Evolutionary conservation across 441 rosid species (phyloP).

Genomic region (Melastoma candidum): DNA sequence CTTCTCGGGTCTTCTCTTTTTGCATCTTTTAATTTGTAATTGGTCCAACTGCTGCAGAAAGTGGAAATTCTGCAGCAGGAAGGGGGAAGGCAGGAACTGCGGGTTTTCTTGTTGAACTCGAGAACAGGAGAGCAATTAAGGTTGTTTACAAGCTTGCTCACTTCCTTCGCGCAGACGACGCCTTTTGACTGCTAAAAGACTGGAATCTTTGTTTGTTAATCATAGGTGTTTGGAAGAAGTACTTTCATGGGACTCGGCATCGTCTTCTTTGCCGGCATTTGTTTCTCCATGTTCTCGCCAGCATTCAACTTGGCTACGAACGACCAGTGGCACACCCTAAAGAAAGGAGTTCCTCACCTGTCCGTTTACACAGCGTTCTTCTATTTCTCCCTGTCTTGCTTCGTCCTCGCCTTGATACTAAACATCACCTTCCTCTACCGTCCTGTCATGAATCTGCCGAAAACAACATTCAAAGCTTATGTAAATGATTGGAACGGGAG

Average conservation of each 20-base stretch:
- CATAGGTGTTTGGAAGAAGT: constrained; percentile 66
- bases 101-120: constrained; percentile 61
- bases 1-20: too few relatives aligned
- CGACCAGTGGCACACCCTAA: constrained; percentile 72
- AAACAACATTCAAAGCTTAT: constrained; percentile 60
- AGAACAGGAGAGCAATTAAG: constrained; percentile 82
- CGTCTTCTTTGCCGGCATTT: constrained; percentile 69
- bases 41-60: constrained; percentile 33
- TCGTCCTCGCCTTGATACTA: constrained; percentile 48
- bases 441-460: constrained; percentile 54
- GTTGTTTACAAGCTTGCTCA: constrained; percentile 10
- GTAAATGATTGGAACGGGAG: constrained; percentile 71
- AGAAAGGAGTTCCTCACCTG: constrained; percentile 64
- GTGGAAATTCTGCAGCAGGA: constrained; percentile 18
- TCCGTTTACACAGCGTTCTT: constrained; percentile 77
- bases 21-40: neutral
- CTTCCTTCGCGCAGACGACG: neutral
- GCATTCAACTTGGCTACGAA: constrained; percentile 89
- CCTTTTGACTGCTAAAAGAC: neutral
- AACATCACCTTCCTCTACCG: constrained; percentile 52
- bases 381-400: constrained; percentile 74
- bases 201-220: neutral
- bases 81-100: constrained; percentile 73
- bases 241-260: constrained; percentile 49
- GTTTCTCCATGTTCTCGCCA: constrained; percentile 91